Conservation (phyloP, 306 rosid species). For the Quercus cerris region DNA sequence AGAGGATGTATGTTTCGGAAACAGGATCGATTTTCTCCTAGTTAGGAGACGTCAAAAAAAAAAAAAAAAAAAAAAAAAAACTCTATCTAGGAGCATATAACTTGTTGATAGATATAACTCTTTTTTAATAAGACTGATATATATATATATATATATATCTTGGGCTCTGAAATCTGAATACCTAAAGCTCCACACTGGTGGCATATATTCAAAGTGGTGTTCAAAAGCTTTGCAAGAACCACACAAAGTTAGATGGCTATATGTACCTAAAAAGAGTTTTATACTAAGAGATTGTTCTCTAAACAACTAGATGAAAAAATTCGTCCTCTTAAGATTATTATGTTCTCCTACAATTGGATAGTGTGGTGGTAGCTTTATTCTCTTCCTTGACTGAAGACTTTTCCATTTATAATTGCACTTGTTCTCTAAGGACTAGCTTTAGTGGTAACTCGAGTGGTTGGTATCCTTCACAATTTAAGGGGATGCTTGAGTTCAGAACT, state of each 20-base stretch:
- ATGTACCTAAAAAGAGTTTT: too few species aligned
- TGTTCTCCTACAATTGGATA: not conserved
- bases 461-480: not conserved
- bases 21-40: too few species aligned
- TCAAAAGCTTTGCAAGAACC: not conserved
- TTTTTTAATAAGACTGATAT: too few species aligned
- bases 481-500: not conserved
- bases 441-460: too few species aligned
- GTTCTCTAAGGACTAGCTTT: not conserved
- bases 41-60: too few species aligned
- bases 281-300: too few species aligned
- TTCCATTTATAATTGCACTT: not conserved
- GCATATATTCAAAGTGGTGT: conserved; percentile 17
- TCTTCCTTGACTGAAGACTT: not conserved
- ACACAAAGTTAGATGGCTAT: not conserved
- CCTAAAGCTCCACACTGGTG: not conserved
- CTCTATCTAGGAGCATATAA: too few species aligned
- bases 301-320: too few species aligned
- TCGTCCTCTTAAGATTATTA: not conserved
- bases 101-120: too few species aligned
- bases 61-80: too few species aligned
- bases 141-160: too few species aligned
- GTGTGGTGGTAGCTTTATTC: not conserved
- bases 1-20: too few species aligned
- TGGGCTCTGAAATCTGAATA: not conserved